Evolutionary conservation across 306 rosid genomes (phyloP), one percentile per base, ranked within the genome.

Genomic region (Comarum palustre): DNA sequence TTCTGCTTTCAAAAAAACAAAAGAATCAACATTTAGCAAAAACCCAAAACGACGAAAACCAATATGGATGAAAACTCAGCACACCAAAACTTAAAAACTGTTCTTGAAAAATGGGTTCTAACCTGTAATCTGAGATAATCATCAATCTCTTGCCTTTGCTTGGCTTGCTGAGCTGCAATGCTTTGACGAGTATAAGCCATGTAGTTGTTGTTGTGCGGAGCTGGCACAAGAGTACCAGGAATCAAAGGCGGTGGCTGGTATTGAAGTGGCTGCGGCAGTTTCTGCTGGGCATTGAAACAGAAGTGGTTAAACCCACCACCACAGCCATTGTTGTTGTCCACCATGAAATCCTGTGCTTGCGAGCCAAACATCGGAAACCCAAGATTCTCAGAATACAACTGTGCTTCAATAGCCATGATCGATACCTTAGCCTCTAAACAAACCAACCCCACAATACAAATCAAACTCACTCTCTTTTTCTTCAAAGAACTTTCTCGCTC

Each of bases 331-430:
- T 12, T 68, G 64, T 46, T 78, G n/a, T 77, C 81, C 13, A 51
- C 60, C 69, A 55, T 73, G 79, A 57, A 60, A 76, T 76, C 75
- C 63, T 76, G 82, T 3, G 85, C 55, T 61, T 73, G 82, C 13
- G 85, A 74, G 15, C 78, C 82, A 16, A 54, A 75, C 41, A 84
- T 73, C 1, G 88, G 85, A 59, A 87, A 83, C 54, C 78, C 77
- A 17, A 66, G 71, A 68, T 79, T 82, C 42, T 79, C 85, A 8
- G 82, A 17, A 38, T 64, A 85, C 69, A 88, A 58, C 68, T 84
- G 92, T 1, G 96, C 90, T 55, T 91, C 85, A 66, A 87, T 80
- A 1, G 95, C 90, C 97, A 91, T 87, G 66, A 61, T 60, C n/a
- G n/a, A n/a, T n/a, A n/a, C n/a, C n/a, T 8, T 3, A 54, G 2